Conservation (phyloP, 78 protist species). For the Polysphondylium violaceum region DNA sequence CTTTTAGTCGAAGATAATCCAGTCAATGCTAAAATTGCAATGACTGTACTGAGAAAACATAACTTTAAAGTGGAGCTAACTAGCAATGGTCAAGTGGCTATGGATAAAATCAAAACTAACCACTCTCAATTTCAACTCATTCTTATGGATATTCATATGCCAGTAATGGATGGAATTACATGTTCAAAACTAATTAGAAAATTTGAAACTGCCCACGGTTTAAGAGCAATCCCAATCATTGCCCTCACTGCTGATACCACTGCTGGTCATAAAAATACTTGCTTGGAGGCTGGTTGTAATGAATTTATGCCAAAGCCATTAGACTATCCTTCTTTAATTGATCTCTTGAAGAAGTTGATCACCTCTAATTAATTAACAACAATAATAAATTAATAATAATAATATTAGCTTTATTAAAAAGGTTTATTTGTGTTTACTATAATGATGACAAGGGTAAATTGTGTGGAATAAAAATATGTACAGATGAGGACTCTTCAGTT, state of each 20-base stretch:
- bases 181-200: constrained; percentile 68
- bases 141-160: constrained; percentile 80
- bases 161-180: constrained; percentile 80
- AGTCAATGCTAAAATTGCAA: constrained; percentile 65
- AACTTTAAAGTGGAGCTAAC: constrained; percentile 54
- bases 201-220: constrained; percentile 62
- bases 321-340: constrained; percentile 34
- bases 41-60: constrained; percentile 49
- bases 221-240: constrained; percentile 55
- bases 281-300: constrained; percentile 81
- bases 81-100: constrained; percentile 51
- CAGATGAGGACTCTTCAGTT: no score
- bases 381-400: no score
- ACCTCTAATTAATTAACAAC: no score
- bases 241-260: constrained; percentile 73
- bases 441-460: no score
- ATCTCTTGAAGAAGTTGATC: constrained; percentile 37
- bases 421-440: no score
- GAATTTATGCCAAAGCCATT: constrained; percentile 80
- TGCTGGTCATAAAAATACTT: constrained; percentile 52
- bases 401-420: no score
- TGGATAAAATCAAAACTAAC: constrained; percentile 28
- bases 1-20: constrained; percentile 57
- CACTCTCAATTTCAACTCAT: constrained; percentile 29
- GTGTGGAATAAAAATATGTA: no score